These are phyloP conservation scores for Solanum piurae DNA, from an alignment of 257 asterid species.

Conservation along the genomic window DNA sequence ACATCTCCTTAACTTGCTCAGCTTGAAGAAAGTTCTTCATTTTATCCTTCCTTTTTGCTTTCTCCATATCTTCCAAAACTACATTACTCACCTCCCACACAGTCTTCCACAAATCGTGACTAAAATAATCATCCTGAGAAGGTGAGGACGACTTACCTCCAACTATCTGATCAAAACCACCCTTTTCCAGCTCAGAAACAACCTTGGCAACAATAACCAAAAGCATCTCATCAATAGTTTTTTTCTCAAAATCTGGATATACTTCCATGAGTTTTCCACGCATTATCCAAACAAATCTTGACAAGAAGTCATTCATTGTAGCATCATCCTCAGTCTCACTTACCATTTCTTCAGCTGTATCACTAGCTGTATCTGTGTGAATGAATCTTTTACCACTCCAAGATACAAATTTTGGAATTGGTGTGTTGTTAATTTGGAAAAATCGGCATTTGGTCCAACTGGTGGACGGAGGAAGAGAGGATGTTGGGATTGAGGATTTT, in stretches of 20 bases:
- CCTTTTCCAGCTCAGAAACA: conserved; percentile 54
- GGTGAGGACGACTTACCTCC: conserved; percentile 15
- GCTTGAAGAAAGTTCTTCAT: conserved; percentile 77
- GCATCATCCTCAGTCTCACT: conserved; percentile 35
- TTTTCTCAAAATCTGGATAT: conserved; percentile 56
- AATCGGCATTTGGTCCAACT: background rate
- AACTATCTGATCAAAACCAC: conserved; percentile 38
- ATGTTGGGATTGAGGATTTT: conserved; percentile 5
- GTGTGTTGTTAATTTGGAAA: background rate
- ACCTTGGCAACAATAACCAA: conserved; percentile 58
- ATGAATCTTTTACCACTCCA: conserved; percentile 11
- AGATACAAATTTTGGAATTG: background rate
- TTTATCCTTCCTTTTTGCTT: conserved; percentile 76
- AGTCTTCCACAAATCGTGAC: conserved; percentile 78
- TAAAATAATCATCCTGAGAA: conserved; percentile 35
- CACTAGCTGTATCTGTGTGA: conserved; percentile 32
- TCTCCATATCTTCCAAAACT: conserved; percentile 71
- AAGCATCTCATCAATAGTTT: conserved; percentile 64
- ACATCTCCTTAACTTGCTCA: conserved; percentile 88
- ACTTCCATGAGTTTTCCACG: conserved; percentile 53
- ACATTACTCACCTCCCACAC: conserved; percentile 75
- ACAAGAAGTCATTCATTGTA: conserved; percentile 59
- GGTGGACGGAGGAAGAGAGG: background rate
- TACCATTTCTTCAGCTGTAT: conserved; percentile 18
- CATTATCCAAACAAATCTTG: conserved; percentile 86